Evolutionary conservation across 768 basidiomycete genomes (phyloP), one percentile per base, ranked within the genome.

Genomic region (Gloeostereum incarnatum): DNA sequence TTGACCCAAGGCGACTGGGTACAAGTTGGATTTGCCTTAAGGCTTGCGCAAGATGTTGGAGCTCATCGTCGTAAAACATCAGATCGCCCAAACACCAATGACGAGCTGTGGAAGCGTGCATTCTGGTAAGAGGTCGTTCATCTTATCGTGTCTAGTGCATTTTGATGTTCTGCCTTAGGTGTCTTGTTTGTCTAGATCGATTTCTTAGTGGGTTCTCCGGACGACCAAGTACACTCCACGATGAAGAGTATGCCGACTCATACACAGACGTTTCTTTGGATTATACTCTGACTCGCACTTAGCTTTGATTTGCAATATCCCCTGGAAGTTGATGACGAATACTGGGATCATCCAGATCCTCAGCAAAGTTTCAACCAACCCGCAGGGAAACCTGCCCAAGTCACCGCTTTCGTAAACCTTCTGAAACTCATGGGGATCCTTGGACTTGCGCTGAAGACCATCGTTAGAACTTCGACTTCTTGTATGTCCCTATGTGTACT

Each of bases 261-360:
- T 11, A n/a, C 39, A 11, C 13, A 10, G 20, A n/a, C 4, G 30
- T 14, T 24, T 24, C 36, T 41, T 31, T 35, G 36, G 31, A 10
- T 23, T 17, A 23, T 29, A 39, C 3, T 19, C 30, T 44, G 25
- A 39, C n/a, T 35, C 31, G 26, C 23, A 16, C 23, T 11, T 41
- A 86, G 83, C 48, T 79, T 84, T 48, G 85, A 90, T 46, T 62
- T 81, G 5, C 84, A 86, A 37, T 58, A 78, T 5, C 73, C 71
- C 0, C 58, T 78, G 2, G 69, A 69, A 39, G 77, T 78, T 31
- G 72, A 74, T 46, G 81, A 85, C 45, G 79, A 81, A 51, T 85
- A 77, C 46, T 89, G 84, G 84, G 68, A 75, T 13, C 59, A 57
- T 26, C 58, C 61, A 20, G 77, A 78, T 44, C 73, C 73, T 0